Base-by-base conservation (phyloP, 2,329 filamentous ascomycete species). In the Neoascochyta sp. region DNA sequence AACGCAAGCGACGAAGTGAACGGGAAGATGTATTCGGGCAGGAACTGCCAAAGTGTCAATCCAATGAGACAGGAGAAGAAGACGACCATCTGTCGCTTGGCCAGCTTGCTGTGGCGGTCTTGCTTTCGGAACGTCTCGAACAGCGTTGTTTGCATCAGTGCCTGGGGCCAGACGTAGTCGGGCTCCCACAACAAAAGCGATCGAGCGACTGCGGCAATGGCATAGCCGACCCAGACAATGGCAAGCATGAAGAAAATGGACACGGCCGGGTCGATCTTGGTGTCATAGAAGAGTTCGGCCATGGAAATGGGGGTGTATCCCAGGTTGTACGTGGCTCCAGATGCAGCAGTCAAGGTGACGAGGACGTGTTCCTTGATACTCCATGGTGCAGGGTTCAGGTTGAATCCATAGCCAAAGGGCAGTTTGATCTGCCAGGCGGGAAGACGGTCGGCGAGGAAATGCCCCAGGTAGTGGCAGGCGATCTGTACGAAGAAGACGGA, bases 401-500 rank as follows among this genome's bases (percentile, higher is more conserved):
- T 75, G 50, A 77, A 77, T 7, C 63, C 62, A 47, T 61, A 69
- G 14, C 50, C 58, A 12, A 72, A 64, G 0, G 74, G 74, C 3
- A 76, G 33, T 3, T 57, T 59, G 24, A 77, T 45, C 5, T 60
- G 60, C 60, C 67, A 70, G 2, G 62, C 56, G 1, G 75, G 75
- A 1, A 78, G 55, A 1, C 69, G 51, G 28, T 67, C 66, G 1
- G 74, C 74, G 3, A 77, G 63, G 57, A 73, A 74, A 17, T 68
- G 60, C 1, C 74, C 74, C 8, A 69, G 64, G 33, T 76, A 76
- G 44, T 75, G 74, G 25, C 67, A 73, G 0, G 73, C 73, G 11
- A 78, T 74, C 43, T 76, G 73, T 17, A 80, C 75, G 39, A 80
- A 80, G 51, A 79, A 78, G 26, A 80, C 69, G 0, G 75, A 76